Percentiles rank a stretch among this genome's conserved stretches.
Conservation (phyloP, 106 monocot genomes). For the Phalaenopsis equestris region DNA sequence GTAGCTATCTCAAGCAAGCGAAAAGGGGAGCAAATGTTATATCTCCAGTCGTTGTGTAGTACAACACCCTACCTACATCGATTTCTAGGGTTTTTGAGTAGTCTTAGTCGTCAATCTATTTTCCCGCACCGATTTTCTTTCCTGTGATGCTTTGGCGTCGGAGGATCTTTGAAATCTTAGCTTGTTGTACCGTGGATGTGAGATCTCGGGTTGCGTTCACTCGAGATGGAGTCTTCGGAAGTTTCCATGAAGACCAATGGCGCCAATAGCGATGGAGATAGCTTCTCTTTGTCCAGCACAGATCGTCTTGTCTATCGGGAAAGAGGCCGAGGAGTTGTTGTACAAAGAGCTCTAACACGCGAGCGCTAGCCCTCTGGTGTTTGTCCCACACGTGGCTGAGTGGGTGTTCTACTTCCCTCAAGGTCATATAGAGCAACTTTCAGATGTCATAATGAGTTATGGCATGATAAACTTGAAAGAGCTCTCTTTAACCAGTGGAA, state of each 20-base stretch:
- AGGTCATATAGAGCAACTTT: conserved; percentile 90
- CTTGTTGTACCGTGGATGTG: neutral
- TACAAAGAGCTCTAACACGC: conserved; percentile 75
- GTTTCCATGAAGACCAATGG: neutral
- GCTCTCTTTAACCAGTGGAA: too few species aligned
- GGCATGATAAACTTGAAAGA: too few species aligned
- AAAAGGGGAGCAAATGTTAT: neutral
- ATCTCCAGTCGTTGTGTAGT: neutral
- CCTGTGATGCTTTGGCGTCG: neutral
- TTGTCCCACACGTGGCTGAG: conserved; percentile 45
- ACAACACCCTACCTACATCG: neutral
- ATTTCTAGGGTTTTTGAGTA: conserved; percentile 4
- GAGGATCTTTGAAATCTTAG: neutral
- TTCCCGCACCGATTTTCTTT: neutral
- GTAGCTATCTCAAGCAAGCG: neutral
- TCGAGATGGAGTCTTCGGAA: conserved; percentile 4
- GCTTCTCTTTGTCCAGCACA: conserved; percentile 2
- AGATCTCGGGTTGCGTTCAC: neutral
- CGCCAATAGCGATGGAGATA: neutral
- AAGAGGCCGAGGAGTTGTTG: conserved; percentile 20
- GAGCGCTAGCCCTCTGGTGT: conserved; percentile 69
- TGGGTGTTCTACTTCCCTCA: conserved; percentile 81
- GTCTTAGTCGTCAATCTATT: neutral
- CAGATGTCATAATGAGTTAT: too few species aligned
- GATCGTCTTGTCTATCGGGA: neutral